These are phyloP conservation scores for Leishmania braziliensis DNA, from an alignment of 208 protist species.

Conservation along the genomic window DNA sequence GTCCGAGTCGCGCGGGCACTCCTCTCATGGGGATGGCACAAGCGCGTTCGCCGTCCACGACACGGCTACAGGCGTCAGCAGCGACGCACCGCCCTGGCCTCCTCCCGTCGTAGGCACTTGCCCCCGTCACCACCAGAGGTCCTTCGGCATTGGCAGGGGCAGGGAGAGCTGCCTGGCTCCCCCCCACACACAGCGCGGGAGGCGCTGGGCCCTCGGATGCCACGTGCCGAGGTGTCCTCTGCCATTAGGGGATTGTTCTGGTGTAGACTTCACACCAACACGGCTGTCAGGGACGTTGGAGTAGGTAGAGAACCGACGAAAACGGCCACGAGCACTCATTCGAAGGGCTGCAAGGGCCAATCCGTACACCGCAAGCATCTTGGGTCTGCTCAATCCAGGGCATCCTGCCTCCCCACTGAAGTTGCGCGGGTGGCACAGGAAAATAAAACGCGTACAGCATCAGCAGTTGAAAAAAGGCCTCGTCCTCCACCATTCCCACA, in stretches of 20 bases:
- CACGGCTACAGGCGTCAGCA: neutral
- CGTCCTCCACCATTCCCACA: neutral
- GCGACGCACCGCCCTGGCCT: neutral
- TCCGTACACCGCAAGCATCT: neutral
- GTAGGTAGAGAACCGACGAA: neutral
- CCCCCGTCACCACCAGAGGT: neutral
- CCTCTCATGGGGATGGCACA: neutral
- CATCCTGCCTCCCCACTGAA: neutral
- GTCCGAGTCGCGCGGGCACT: neutral
- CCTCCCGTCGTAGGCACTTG: neutral
- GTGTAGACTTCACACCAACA: accelerated
- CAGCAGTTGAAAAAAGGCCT: neutral
- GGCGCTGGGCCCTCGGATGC: neutral
- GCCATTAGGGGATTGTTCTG: neutral
- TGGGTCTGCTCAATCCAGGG: neutral
- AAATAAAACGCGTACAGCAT: neutral
- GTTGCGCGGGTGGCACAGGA: neutral
- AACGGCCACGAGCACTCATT: neutral
- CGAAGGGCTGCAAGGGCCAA: neutral
- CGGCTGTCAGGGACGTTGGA: neutral
- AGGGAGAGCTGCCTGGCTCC: neutral
- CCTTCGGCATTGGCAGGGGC: neutral
- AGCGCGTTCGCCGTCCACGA: neutral
- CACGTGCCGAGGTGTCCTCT: neutral
- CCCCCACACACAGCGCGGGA: neutral